These are phyloP conservation scores for Stentor coeruleus DNA, from an alignment of 73 alveolate species.

Conservation along the genomic window DNA sequence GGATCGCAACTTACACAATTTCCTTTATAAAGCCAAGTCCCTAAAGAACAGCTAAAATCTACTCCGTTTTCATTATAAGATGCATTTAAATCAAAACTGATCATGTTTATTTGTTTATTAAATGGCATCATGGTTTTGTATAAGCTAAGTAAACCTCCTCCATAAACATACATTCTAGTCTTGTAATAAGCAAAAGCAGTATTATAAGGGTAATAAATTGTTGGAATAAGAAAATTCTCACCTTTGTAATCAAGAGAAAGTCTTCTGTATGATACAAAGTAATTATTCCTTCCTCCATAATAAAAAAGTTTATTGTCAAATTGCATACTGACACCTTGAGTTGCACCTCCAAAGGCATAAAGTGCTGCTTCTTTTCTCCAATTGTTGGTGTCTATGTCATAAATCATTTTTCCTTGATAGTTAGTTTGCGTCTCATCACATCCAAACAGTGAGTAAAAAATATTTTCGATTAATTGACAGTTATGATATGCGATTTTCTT, in stretches of 20 bases:
- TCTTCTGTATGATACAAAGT: too few species aligned
- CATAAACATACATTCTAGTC: neutral
- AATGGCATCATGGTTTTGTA: neutral
- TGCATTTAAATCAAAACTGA: neutral
- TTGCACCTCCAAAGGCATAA: too few species aligned
- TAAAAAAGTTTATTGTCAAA: too few species aligned
- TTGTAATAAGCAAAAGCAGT: conserved; percentile 12
- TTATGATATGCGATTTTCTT: neutral
- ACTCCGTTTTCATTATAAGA: neutral
- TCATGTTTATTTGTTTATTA: too few species aligned
- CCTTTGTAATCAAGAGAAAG: too few species aligned
- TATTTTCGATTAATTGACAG: neutral
- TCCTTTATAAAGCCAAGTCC: neutral
- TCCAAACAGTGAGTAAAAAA: neutral
- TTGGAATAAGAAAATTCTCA: too few species aligned
- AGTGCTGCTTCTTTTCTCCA: neutral
- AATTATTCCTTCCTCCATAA: too few species aligned
- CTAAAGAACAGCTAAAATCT: neutral
- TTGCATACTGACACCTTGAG: too few species aligned
- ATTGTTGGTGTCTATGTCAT: too few species aligned
- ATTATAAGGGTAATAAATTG: neutral
- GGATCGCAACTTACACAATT: neutral
- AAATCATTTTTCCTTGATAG: too few species aligned
- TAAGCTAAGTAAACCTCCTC: neutral
- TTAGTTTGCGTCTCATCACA: too few species aligned